These are phyloP conservation scores for Trypanosoma mega DNA, from an alignment of 208 protist genomes.

Conservation along the genomic window DNA sequence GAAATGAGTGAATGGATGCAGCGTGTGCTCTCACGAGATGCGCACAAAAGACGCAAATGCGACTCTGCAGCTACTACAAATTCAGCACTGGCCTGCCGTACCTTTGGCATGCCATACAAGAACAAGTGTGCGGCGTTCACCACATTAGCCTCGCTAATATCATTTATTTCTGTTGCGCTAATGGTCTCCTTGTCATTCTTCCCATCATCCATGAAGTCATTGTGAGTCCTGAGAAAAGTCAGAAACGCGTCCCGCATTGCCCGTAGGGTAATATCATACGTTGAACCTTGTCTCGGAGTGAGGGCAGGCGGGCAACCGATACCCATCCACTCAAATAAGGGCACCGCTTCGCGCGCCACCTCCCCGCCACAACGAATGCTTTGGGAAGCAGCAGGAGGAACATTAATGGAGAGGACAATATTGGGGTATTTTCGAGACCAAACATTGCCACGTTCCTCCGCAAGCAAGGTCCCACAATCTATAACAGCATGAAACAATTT, in stretches of 20 bases:
- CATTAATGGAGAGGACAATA: neutral
- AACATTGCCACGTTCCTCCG: constrained; percentile 4
- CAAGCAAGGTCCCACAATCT: constrained; percentile 1
- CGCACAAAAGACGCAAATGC: neutral
- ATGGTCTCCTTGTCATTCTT: too few relatives aligned
- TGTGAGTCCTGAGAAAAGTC: neutral
- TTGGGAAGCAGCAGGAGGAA: neutral
- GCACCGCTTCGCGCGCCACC: neutral
- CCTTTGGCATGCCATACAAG: neutral
- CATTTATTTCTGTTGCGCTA: too few relatives aligned
- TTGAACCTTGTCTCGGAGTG: neutral
- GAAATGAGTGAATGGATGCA: too few relatives aligned
- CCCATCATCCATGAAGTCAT: too few relatives aligned
- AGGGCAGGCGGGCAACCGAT: constrained; percentile 1
- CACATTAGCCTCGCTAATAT: too few relatives aligned
- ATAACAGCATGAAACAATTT: neutral
- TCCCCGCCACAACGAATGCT: neutral
- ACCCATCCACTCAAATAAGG: neutral
- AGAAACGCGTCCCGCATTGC: neutral
- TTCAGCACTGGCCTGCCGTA: neutral
- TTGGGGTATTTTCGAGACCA: constrained; percentile 12
- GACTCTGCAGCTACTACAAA: neutral
- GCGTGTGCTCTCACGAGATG: too few relatives aligned
- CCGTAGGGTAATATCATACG: neutral
- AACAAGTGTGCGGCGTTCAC: too few relatives aligned